phyloP scores from a whole-genome alignment of 345 rosid genomes.

The Populus alba region DNA sequence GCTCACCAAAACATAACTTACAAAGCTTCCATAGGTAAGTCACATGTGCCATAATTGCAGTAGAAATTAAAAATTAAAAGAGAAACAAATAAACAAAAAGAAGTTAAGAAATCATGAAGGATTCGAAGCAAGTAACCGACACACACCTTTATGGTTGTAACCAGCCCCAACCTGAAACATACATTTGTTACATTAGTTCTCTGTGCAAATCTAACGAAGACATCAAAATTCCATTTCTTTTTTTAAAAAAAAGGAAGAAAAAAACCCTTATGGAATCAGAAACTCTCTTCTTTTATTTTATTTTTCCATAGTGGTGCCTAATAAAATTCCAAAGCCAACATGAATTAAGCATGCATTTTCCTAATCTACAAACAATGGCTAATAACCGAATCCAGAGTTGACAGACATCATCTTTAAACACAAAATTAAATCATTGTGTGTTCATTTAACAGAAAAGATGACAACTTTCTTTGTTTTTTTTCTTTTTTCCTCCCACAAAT shows the following conservation, averaged over 20 bases:
- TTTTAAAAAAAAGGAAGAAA: not conserved
- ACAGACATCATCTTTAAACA: no score
- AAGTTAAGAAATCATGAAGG: not conserved
- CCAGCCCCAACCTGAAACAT: constrained; percentile 53
- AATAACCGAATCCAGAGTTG: no score
- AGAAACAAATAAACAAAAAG: not conserved
- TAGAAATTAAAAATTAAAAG: not conserved
- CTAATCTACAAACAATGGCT: no score
- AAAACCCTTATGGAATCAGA: not conserved
- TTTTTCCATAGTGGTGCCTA: not conserved
- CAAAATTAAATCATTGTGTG: no score
- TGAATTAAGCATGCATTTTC: no score
- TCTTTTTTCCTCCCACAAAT: no score
- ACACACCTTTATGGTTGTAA: constrained; percentile 42
- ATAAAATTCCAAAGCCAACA: no score
- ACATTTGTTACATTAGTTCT: constrained; percentile 11
- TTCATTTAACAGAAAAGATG: no score
- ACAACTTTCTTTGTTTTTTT: no score
- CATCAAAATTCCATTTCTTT: not conserved
- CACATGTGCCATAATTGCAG: no score
- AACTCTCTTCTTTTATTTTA: not conserved
- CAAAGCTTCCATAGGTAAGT: no score
- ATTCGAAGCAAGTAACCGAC: not conserved
- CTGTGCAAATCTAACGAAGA: not conserved
- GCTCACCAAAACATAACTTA: no score